These are phyloP conservation scores for Hypsizygus marmoreus DNA, from an alignment of 768 basidiomycete species.

Conservation along the genomic window DNA sequence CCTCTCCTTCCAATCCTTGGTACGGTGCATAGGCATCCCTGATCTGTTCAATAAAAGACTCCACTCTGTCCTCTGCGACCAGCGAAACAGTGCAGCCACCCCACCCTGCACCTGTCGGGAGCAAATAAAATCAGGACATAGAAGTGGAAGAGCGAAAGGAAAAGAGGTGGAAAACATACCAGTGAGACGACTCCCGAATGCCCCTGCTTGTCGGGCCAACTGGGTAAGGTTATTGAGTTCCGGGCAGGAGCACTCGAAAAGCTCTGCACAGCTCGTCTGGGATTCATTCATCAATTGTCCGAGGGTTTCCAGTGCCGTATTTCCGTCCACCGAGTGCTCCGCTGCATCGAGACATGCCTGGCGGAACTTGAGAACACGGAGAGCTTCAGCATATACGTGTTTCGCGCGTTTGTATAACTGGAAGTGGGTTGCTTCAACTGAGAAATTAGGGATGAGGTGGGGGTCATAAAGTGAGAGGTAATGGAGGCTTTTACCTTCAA, in stretches of 20 bases:
- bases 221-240: slow-evolving; percentile 72
- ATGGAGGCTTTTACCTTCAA: no score
- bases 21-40: slow-evolving; percentile 67
- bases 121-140: background rate
- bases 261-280: slow-evolving; percentile 64
- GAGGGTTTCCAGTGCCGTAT: slow-evolving; percentile 45
- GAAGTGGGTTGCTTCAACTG: slow-evolving; percentile 81
- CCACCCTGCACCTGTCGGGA: slow-evolving; percentile 78
- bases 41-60: slow-evolving; percentile 63
- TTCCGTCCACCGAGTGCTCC: slow-evolving; percentile 21
- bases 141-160: background rate
- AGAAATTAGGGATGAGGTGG: slow-evolving; percentile 4
- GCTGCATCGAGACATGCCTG: slow-evolving; percentile 56
- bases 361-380: slow-evolving; percentile 80
- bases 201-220: slow-evolving; percentile 70
- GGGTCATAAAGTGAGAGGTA: no score
- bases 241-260: slow-evolving; percentile 80
- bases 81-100: slow-evolving; percentile 89
- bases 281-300: slow-evolving; percentile 81
- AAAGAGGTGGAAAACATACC: slow-evolving; percentile 52
- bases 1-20: slow-evolving; percentile 54
- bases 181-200: slow-evolving; percentile 82
- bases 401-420: slow-evolving; percentile 81
- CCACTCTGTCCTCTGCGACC: slow-evolving; percentile 64
- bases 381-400: slow-evolving; percentile 81